phyloP scores from a whole-genome alignment of 352 stramenopile species.

The Stramenopiles sp. region DNA sequence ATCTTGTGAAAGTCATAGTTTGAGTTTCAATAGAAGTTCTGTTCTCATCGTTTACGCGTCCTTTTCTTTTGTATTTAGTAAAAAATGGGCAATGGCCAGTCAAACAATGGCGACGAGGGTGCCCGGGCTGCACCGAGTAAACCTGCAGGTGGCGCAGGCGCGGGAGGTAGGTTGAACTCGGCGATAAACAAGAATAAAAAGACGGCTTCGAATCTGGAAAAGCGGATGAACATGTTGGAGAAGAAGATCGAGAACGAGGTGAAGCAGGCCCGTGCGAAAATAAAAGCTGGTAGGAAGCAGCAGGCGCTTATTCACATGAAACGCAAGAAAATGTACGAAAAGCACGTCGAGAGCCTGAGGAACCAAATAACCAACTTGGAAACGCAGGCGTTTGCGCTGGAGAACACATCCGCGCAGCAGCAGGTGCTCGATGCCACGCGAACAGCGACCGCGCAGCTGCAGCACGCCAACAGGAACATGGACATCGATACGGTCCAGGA shows the following conservation, averaged over 20 bases:
- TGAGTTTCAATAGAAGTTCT: too few relatives aligned
- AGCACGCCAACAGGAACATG: neutral
- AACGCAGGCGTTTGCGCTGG: neutral
- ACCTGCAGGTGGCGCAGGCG: neutral
- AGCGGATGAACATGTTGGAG: neutral
- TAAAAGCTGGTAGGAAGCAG: neutral
- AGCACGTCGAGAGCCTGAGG: neutral
- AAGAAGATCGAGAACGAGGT: neutral
- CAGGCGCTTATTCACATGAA: neutral
- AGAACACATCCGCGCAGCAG: neutral
- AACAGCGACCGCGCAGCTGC: neutral
- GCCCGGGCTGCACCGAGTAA: neutral
- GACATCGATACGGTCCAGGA: neutral
- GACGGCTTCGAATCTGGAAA: neutral
- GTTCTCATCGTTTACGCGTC: too few relatives aligned
- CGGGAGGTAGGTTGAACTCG: neutral
- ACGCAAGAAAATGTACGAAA: neutral
- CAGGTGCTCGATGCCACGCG: neutral
- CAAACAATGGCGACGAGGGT: neutral
- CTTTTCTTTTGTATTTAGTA: neutral
- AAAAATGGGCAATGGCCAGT: neutral
- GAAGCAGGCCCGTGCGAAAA: neutral
- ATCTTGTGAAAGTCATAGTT: too few relatives aligned
- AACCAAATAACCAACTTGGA: neutral
- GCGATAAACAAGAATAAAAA: conserved; percentile 7